These are phyloP conservation scores for Arthrobotrys megalospora DNA, from an alignment of 2,329 filamentous ascomycete species.

Conservation along the genomic window DNA sequence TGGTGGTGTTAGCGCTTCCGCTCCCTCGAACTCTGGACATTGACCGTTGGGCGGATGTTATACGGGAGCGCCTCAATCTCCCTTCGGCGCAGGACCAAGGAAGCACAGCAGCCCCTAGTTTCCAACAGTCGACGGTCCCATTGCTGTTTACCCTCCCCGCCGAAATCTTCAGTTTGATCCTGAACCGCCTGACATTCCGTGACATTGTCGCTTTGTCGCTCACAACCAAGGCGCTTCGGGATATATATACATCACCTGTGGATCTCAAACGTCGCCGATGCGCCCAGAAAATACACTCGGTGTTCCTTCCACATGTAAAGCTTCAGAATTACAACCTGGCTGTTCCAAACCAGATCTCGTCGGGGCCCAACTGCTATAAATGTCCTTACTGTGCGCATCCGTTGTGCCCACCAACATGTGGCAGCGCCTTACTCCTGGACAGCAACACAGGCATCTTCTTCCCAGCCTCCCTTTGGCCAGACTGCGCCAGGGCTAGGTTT, in stretches of 20 bases:
- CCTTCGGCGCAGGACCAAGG: background rate
- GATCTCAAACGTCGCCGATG: conserved; percentile 18
- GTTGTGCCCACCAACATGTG: conserved; percentile 41
- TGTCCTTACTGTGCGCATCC: conserved; percentile 47
- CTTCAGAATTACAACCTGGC: background rate
- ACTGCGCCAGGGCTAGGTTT: conserved; percentile 9
- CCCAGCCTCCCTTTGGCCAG: conserved; percentile 31
- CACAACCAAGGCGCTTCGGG: conserved; percentile 26
- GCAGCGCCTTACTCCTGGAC: conserved; percentile 38
- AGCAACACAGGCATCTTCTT: conserved; percentile 42
- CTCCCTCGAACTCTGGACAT: conserved; percentile 18
- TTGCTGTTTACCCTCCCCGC: conserved; percentile 32
- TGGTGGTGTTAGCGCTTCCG: conserved; percentile 14
- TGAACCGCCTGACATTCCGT: conserved; percentile 15
- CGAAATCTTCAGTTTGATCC: conserved; percentile 42
- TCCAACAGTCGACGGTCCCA: conserved; percentile 9
- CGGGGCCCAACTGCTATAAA: conserved; percentile 10
- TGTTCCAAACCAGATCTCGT: background rate
- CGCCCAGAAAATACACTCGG: conserved; percentile 16
- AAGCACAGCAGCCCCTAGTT: conserved; percentile 2
- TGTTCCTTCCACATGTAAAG: conserved; percentile 14
- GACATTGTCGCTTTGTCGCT: conserved; percentile 48
- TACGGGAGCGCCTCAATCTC: conserved; percentile 23
- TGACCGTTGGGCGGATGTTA: conserved; percentile 21
- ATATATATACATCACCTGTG: conserved; percentile 26